A percentile compares a stretch with the other conserved stretches of the same genome.
phyloP scores from a whole-genome alignment of 2,329 filamentous ascomycete species.

The Cladosporium austrohemisphaericum region DNA sequence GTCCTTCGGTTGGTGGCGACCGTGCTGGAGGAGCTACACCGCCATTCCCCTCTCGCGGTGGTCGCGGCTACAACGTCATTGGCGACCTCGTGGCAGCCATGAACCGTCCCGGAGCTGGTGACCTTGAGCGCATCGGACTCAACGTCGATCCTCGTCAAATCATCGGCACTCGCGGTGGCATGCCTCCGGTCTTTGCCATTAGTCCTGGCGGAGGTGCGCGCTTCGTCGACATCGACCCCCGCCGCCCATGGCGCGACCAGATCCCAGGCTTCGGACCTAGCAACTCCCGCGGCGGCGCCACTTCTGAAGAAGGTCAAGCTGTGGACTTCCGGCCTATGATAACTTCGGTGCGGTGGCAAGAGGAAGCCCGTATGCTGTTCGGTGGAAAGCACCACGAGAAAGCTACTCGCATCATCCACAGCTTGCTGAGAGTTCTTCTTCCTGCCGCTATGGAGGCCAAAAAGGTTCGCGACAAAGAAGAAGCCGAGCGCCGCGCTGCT shows the following conservation, averaged over 20 bases:
- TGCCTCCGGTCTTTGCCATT: conserved; percentile 12
- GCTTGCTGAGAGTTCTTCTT: conserved; percentile 69
- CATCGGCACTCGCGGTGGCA: neutral
- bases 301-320: conserved; percentile 65
- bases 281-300: conserved; percentile 31
- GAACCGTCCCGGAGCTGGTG: conserved; percentile 7
- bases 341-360: conserved; percentile 77
- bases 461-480: conserved; percentile 64
- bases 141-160: conserved; percentile 11
- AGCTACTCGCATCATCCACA: conserved; percentile 62
- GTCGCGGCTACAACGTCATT: conserved; percentile 11
- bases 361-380: conserved; percentile 86
- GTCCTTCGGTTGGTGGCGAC: conserved; percentile 10
- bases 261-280: conserved; percentile 52
- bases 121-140: conserved; percentile 5
- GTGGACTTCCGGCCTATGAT: conserved; percentile 69
- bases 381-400: conserved; percentile 66
- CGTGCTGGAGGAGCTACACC: conserved; percentile 5
- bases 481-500: conserved; percentile 61
- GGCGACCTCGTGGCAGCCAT: conserved; percentile 12
- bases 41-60: conserved; percentile 13
- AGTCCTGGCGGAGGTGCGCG: conserved; percentile 10
- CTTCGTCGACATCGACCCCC: conserved; percentile 28
- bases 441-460: conserved; percentile 81
- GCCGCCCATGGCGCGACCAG: conserved; percentile 24